phyloP scores from a whole-genome alignment of 345 rosid species.

The Eucalyptus albens region DNA sequence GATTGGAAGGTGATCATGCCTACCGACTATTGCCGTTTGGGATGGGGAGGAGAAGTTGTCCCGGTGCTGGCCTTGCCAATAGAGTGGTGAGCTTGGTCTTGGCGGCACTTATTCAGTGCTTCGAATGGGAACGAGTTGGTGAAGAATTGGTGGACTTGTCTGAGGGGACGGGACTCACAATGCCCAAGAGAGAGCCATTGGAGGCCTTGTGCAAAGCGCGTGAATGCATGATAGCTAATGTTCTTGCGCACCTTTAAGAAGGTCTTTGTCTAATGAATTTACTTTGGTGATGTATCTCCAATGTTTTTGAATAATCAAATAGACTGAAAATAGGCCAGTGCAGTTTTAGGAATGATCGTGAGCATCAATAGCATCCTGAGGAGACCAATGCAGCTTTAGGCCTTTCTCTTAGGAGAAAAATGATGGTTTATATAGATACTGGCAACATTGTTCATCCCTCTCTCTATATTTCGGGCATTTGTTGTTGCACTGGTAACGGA shows the following conservation, averaged over 20 bases:
- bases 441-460: too few species aligned
- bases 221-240: background rate
- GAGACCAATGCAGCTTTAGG: too few species aligned
- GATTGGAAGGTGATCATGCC: background rate
- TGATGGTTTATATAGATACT: too few species aligned
- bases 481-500: too few species aligned
- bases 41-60: slow-evolving; percentile 40
- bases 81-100: slow-evolving; percentile 14
- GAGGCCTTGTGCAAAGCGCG: slow-evolving; percentile 20
- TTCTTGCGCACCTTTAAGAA: background rate
- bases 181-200: slow-evolving; percentile 28
- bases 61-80: slow-evolving; percentile 32
- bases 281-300: background rate
- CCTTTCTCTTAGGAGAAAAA: too few species aligned
- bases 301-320: background rate
- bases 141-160: slow-evolving; percentile 28
- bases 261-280: background rate
- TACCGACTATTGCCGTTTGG: slow-evolving; percentile 38
- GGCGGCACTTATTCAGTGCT: slow-evolving; percentile 35
- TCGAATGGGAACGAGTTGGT: slow-evolving; percentile 38
- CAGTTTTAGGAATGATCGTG: background rate
- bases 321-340: background rate
- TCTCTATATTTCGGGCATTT: too few species aligned
- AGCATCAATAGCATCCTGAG: background rate
- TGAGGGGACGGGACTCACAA: slow-evolving; percentile 27